A percentile compares a stretch with the other conserved stretches of the same genome.
phyloP scores from a whole-genome alignment of 768 basidiomycete genomes.

The Strobilomyces dryophilus region DNA sequence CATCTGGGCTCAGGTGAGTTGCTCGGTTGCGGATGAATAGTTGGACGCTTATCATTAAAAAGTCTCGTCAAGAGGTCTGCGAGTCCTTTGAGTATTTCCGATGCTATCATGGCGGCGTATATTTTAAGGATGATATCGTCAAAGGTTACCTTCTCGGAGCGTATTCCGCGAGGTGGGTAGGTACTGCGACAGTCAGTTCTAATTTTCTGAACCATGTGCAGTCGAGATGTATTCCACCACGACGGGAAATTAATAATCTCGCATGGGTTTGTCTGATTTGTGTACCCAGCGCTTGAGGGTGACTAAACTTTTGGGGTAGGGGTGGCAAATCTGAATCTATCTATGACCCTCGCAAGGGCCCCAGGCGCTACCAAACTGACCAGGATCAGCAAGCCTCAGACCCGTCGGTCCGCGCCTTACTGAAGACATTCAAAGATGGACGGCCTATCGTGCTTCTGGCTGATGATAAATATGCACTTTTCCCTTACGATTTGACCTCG shows the following conservation, averaged over 20 bases:
- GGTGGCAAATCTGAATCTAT: slow-evolving; percentile 68
- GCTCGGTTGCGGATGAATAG: not conserved
- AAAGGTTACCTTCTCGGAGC: slow-evolving; percentile 77
- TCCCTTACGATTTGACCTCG: slow-evolving; percentile 63
- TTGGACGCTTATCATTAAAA: slow-evolving; percentile 1
- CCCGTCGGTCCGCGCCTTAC: slow-evolving; percentile 65
- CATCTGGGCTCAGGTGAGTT: slow-evolving; percentile 44
- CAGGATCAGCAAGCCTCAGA: slow-evolving; percentile 67
- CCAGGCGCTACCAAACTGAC: slow-evolving; percentile 39
- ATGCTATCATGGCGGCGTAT: slow-evolving; percentile 80
- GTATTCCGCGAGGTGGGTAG: slow-evolving; percentile 57
- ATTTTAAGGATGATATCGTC: slow-evolving; percentile 53
- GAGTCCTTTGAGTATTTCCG: slow-evolving; percentile 66
- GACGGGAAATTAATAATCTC: slow-evolving; percentile 73
- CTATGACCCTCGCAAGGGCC: slow-evolving; percentile 38
- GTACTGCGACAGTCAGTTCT: not conserved
- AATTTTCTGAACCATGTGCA: slow-evolving; percentile 27
- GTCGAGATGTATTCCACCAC: slow-evolving; percentile 65
- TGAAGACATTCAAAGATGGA: slow-evolving; percentile 49
- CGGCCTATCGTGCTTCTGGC: slow-evolving; percentile 67
- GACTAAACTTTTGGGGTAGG: slow-evolving; percentile 30
- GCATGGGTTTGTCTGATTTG: slow-evolving; percentile 57
- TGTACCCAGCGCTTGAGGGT: not conserved
- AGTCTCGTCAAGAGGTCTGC: slow-evolving; percentile 85
- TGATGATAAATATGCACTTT: slow-evolving; percentile 68